Evolutionary conservation across 495 filamentous ascomycete genomes (phyloP).

Genomic region (Annulohypoxylon stygium): DNA sequence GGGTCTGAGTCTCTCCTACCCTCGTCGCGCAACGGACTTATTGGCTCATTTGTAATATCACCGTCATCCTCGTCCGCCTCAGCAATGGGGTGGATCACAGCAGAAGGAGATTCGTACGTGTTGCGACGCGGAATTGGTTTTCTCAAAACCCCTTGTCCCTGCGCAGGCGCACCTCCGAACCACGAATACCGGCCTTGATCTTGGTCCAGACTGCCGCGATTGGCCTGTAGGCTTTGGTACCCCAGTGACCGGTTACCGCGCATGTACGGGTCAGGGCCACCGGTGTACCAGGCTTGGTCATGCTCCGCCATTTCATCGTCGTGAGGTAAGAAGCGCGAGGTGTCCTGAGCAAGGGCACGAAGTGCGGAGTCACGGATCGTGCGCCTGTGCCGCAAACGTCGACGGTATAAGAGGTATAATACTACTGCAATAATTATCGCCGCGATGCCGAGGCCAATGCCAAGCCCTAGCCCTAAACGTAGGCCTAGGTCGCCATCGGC

Average conservation of each 20-base stretch:
- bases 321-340: conserved; percentile 47
- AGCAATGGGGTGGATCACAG: conserved; percentile 67
- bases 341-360: conserved; percentile 57
- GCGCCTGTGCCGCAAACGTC: conserved; percentile 55
- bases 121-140: conserved; percentile 47
- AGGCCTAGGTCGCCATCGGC: conserved; percentile 30
- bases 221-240: conserved; percentile 58
- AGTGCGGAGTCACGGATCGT: conserved; percentile 55
- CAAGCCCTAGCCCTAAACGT: conserved; percentile 76
- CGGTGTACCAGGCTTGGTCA: conserved; percentile 57
- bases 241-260: conserved; percentile 57
- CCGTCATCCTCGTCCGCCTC: conserved; percentile 76
- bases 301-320: conserved; percentile 73
- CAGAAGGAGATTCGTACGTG: conserved; percentile 47
- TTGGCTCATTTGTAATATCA: conserved; percentile 43
- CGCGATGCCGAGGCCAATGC: conserved; percentile 75
- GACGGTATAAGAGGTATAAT: conserved; percentile 71
- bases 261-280: conserved; percentile 57
- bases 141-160: conserved; percentile 32
- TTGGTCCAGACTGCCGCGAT: conserved; percentile 34
- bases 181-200: conserved; percentile 25
- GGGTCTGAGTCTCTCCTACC: conserved; percentile 55
- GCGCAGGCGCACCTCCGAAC: conserved; percentile 39
- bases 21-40: conserved; percentile 40
- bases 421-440: conserved; percentile 64